Base-by-base conservation (phyloP, 805 yeast species). In the Clavispora asparagi region DNA sequence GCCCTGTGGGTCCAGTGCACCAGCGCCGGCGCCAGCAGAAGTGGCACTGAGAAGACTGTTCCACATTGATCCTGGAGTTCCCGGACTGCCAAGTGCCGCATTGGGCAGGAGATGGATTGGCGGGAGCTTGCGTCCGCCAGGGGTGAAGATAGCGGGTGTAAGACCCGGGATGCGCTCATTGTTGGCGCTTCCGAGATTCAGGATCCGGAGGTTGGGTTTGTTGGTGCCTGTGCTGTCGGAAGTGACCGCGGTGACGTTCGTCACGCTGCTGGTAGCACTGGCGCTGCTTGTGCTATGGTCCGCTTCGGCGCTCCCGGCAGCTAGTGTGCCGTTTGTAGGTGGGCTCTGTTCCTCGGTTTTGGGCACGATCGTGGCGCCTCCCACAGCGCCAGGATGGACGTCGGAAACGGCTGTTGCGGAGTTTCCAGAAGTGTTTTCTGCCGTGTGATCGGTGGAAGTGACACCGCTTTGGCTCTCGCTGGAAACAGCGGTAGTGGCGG, bases 61-160 rank as follows among this genome's bases (percentile, higher is more conserved):
- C 82, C 83, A 78, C 35, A 76, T 54, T 29, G 67, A 63, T 4
- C 81, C 80, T 0, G 82, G 82, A 1, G 83, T 78, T 0, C 74
- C 79, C 1, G 80, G 78, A 25, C 73, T 61, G 1, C 72, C 62
- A 14, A 66, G 51, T 7, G 66, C 62, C 39, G 59, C 47, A 40
- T 77, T 77, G 1, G 26, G 82, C 81, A 17, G 79, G 65, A 31
- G 74, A 44, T 30, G 77, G 27, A 78, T 58, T 0, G 82, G 82
- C 0, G 85, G 86, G 28, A 81, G 63, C 46, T 74, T 71, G 47
- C 83, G 69, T 1, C 82, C 83, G 1, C 84, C 84, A 0, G 85
- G 85, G 0, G 85, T 79, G 32, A 76, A 64, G 4, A 76, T 53
- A 9, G 81, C 69, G 3, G 81, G 81, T 1, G 82, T 76, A 44